phyloP scores from a whole-genome alignment of 495 filamentous ascomycete species.

The Hypoxylon fragiforme region DNA sequence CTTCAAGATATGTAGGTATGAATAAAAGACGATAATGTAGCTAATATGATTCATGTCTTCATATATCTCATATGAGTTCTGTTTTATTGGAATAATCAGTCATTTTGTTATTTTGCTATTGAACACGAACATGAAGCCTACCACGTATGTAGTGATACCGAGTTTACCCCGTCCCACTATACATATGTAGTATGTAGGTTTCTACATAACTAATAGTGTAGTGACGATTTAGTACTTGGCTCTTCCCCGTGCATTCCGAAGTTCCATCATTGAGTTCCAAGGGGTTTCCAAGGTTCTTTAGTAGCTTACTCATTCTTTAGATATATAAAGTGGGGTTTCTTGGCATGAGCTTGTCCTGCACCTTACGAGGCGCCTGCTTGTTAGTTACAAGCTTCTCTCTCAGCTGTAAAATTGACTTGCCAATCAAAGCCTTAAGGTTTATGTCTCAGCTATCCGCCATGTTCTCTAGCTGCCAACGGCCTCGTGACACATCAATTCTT shows the following conservation, averaged over 20 bases:
- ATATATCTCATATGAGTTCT: no score
- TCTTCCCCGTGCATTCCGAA: no score
- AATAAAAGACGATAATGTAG: no score
- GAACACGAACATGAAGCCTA: no score
- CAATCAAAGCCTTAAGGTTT: constrained; percentile 4
- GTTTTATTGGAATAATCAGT: no score
- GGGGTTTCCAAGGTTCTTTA: no score
- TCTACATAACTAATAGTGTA: no score
- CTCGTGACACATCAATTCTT: constrained; percentile 15
- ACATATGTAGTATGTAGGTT: no score
- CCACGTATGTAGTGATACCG: constrained; percentile 24
- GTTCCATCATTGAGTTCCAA: constrained; percentile 11
- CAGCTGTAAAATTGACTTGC: constrained; percentile 12
- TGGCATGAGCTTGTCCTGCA: constrained; percentile 17
- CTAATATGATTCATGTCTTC: no score
- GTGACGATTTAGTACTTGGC: not conserved
- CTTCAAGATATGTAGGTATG: no score
- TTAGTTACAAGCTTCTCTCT: not conserved
- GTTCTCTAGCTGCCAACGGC: constrained; percentile 6
- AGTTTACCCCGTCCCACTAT: constrained; percentile 27
- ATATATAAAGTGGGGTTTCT: constrained; percentile 10
- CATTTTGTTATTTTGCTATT: no score
- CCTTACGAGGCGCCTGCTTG: constrained; percentile 10
- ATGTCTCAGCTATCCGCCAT: constrained; percentile 19
- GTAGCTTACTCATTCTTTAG: constrained; percentile 20